Conservation (phyloP, 257 asterid genomes). For the Linderniella brevidens region DNA sequence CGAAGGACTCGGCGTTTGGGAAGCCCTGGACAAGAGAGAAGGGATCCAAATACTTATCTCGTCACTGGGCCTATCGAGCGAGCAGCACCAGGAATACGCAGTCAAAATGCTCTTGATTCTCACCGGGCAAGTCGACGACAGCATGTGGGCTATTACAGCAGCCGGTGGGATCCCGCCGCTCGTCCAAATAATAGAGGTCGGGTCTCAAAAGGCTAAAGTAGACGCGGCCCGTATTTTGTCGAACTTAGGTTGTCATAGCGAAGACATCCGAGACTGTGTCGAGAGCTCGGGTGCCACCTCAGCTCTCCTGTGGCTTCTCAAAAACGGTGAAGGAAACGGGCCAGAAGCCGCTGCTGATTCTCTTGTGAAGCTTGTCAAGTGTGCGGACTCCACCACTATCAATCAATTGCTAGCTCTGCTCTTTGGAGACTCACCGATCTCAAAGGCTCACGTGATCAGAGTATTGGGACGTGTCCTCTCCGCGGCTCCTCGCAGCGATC, state of each 20-base stretch:
- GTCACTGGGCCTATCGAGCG: constrained; percentile 93
- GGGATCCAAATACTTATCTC: constrained; percentile 95
- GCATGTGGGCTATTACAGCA: constrained; percentile 99
- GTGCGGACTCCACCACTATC: constrained; percentile 92
- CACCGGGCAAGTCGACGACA: constrained; percentile 82
- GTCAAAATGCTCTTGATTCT: constrained; percentile 87
- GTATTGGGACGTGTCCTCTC: constrained; percentile 80
- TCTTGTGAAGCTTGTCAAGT: constrained; percentile 86
- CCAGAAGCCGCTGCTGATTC: constrained; percentile 95
- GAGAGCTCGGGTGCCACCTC: constrained; percentile 99
- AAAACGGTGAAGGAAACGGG: constrained; percentile 88
- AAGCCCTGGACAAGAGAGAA: constrained; percentile 94
- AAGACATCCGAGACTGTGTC: constrained; percentile 97
- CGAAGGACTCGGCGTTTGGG: constrained; percentile 82
- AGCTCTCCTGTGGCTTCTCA: constrained; percentile 86
- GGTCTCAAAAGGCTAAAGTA: constrained; percentile 92
- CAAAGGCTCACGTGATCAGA: constrained; percentile 76
- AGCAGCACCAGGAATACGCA: constrained; percentile 99
- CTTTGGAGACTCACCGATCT: constrained; percentile 83
- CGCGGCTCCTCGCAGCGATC: constrained; percentile 65
- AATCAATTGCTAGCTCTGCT: constrained; percentile 92
- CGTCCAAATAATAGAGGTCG: constrained; percentile 91
- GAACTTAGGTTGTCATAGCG: constrained; percentile 95
- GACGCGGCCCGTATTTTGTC: constrained; percentile 97
- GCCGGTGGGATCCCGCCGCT: constrained; percentile 99